phyloP scores from a whole-genome alignment of 495 filamentous ascomycete species.

The Melanomma pulvis-pyrius region DNA sequence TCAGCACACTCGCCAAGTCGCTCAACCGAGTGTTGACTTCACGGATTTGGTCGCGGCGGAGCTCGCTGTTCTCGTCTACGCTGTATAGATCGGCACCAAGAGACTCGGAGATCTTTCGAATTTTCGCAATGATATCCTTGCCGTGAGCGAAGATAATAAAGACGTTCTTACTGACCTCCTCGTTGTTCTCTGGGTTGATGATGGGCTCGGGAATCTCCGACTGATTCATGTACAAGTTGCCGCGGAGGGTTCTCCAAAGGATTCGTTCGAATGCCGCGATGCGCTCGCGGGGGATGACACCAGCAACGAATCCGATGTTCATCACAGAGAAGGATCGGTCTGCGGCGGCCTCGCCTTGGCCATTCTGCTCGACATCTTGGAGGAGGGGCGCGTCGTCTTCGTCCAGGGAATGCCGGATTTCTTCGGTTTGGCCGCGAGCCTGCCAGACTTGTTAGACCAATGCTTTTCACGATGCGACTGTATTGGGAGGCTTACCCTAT shows the following conservation, averaged over 20 bases:
- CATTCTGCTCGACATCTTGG: slow-evolving; percentile 72
- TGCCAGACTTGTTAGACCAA: slow-evolving; percentile 42
- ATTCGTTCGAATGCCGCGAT: slow-evolving; percentile 96
- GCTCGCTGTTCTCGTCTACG: slow-evolving; percentile 94
- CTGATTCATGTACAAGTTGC: slow-evolving; percentile 99
- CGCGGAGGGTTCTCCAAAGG: slow-evolving; percentile 92
- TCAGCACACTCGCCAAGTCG: slow-evolving; percentile 86
- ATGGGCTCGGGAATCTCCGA: slow-evolving; percentile 96
- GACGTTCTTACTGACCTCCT: slow-evolving; percentile 92
- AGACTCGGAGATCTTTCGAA: slow-evolving; percentile 97
- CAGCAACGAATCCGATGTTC: slow-evolving; percentile 99
- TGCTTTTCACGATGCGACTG: neutral
- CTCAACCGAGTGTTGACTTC: slow-evolving; percentile 91
- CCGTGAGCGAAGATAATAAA: slow-evolving; percentile 99
- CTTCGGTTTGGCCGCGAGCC: slow-evolving; percentile 93
- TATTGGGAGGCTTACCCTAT: slow-evolving; percentile 57
- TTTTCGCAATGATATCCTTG: slow-evolving; percentile 97
- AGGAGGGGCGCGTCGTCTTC: slow-evolving; percentile 66
- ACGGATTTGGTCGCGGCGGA: slow-evolving; percentile 90
- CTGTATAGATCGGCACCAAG: slow-evolving; percentile 93
- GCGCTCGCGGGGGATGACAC: slow-evolving; percentile 90
- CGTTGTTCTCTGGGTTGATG: slow-evolving; percentile 87
- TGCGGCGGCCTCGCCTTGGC: slow-evolving; percentile 67
- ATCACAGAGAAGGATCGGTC: slow-evolving; percentile 88
- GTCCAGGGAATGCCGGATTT: slow-evolving; percentile 89